Evolutionary conservation across 108 stramenopile genomes (phyloP).

Genomic region (Fragilaria crotonensis): DNA sequence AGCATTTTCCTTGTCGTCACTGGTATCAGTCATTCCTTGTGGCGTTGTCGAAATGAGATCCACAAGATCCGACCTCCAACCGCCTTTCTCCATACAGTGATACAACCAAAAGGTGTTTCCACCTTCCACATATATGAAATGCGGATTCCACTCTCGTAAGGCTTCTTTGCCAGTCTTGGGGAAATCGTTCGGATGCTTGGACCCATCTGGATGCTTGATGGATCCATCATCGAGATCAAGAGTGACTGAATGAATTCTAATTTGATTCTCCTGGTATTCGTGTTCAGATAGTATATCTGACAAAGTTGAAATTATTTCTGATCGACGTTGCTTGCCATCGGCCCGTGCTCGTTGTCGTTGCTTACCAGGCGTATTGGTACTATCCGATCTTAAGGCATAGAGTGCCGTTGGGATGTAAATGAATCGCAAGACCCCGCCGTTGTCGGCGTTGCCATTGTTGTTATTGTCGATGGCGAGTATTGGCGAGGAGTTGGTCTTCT

Average conservation of each 20-base stretch:
- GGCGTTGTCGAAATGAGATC: conserved; percentile 20
- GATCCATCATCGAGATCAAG: conserved; percentile 74
- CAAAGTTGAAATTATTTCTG: too few relatives aligned
- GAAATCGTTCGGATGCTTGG: conserved; percentile 23
- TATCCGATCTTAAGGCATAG: conserved; percentile 67
- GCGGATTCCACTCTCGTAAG: conserved; percentile 55
- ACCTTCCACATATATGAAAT: conserved; percentile 80
- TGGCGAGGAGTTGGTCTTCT: background rate
- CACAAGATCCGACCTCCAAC: conserved; percentile 26
- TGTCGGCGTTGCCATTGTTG: background rate
- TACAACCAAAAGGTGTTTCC: conserved; percentile 90
- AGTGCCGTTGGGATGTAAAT: conserved; percentile 87
- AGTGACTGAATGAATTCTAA: conserved; percentile 29
- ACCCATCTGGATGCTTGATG: conserved; percentile 53
- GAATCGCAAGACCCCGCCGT: conserved; percentile 24
- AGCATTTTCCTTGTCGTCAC: background rate
- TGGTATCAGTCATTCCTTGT: conserved; percentile 2
- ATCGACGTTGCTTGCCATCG: conserved; percentile 75
- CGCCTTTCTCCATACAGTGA: conserved; percentile 69
- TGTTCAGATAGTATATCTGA: too few relatives aligned
- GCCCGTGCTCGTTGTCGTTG: conserved; percentile 81
- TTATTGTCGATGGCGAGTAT: background rate
- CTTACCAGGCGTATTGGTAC: conserved; percentile 68
- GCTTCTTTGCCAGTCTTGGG: conserved; percentile 45
- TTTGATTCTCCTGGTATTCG: too few relatives aligned